phyloP scores from a whole-genome alignment of 176 grass and related monocot species.

The Musa schizocarpa region DNA sequence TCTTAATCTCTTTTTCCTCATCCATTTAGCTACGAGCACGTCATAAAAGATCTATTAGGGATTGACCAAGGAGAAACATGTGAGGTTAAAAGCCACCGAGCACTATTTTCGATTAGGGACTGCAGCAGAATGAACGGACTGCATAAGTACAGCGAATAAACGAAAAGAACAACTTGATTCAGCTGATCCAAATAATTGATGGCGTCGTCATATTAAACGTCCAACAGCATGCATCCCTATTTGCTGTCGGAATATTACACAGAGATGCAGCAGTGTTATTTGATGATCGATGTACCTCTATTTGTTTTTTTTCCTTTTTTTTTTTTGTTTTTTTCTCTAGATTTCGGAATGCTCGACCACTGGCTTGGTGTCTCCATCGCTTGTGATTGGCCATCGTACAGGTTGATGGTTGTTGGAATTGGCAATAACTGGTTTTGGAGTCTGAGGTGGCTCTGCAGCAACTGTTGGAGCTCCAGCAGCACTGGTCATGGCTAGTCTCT shows the following conservation, averaged over 20 bases:
- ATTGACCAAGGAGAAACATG: no score
- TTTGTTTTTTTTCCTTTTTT: not conserved
- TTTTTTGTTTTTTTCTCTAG: not conserved
- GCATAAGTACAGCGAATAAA: no score
- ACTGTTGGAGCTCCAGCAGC: not conserved
- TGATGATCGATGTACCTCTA: not conserved
- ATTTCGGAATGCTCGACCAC: not conserved
- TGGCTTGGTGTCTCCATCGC: conserved; percentile 7
- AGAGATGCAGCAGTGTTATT: not conserved
- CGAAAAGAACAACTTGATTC: no score
- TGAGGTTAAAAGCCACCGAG: no score
- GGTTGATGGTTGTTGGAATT: conserved; percentile 7
- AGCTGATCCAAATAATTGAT: not conserved
- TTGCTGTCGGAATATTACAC: not conserved
- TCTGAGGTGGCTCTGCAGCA: conserved; percentile 6
- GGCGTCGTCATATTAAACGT: not conserved
- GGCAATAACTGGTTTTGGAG: not conserved
- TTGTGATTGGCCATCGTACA: not conserved
- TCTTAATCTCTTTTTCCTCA: no score
- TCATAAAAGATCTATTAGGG: no score
- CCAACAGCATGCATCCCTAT: not conserved
- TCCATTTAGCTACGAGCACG: no score
- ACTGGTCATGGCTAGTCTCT: not conserved
- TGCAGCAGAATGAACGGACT: no score
- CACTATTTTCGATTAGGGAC: no score